Base-by-base conservation (phyloP, 139 green algal species). In the Picochlorum costavermella region DNA sequence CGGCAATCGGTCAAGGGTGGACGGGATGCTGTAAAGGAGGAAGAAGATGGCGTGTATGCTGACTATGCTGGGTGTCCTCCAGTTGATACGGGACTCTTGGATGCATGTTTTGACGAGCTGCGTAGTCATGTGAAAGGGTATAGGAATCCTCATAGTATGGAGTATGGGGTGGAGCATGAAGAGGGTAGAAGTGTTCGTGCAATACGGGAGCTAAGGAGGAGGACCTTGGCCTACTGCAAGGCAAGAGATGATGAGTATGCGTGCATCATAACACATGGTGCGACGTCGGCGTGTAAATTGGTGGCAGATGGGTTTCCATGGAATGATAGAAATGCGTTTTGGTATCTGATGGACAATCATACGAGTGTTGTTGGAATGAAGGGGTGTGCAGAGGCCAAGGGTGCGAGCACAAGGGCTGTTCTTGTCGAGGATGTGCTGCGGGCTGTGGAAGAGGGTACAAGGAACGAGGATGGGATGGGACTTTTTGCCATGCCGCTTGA, bases 281-380 rank as follows among this genome's bases (percentile, higher is more conserved):
- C 69, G 20, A 75, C 69, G 2, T 63, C 81, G 5, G 86, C 83
- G 0, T 69, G 97, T 12, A 86, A 82, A 58, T 55, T 97, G 69
- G 77, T 96, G 14, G 89, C 75, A 0, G 84, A 94, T 60, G 48
- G 62, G 2, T 94, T 96, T 46, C 84, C 85, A 0, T 97, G 90
- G 90, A 33, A 8, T 6, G 17, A 28, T 33, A 16, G 45, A 53
- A 78, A 62, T 44, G 20, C 51, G 0, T 84, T 87, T 37, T 40
- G 63, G 1, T 86, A 92, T 78, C 79, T 78, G 5, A 63, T 61
- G 5, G 69, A 86, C 58, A 91, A 88, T 56, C 86, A 93, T 72
- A 95, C 82, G 72, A 91, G 82, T 68, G 84, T 95, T 31, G 67
- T 96, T 61, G 90, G 88, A 1, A 82, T 96, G 20, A 63, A 86